A percentile compares a stretch with the other conserved stretches of the same genome.
These are phyloP conservation scores for Pisolithus albus DNA, from an alignment of 768 basidiomycete species.

Conservation along the genomic window DNA sequence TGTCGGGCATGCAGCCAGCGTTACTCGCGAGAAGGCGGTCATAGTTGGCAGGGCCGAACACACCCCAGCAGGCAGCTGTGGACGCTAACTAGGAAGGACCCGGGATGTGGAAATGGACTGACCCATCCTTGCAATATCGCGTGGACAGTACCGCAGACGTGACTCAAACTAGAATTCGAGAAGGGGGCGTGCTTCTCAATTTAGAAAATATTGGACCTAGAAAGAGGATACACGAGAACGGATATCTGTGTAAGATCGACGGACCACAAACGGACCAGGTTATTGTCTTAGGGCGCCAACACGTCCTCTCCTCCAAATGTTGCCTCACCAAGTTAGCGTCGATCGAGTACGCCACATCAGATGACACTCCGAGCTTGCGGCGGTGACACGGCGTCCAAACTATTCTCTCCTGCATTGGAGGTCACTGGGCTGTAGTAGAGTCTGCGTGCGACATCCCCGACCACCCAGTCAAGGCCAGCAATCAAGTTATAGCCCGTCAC, in stretches of 20 bases:
- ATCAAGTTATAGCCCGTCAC: conserved; percentile 82
- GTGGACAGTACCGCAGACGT: not conserved
- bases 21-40: not conserved
- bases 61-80: not conserved
- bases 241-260: not conserved
- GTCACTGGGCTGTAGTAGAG: conserved; percentile 68
- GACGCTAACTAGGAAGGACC: not conserved
- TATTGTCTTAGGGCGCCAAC: not conserved
- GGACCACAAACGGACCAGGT: not conserved
- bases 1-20: not conserved
- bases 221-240: not conserved
- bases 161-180: not conserved
- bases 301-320: not conserved
- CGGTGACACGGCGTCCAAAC: not conserved
- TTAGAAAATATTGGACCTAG: not conserved
- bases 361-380: not conserved
- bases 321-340: not conserved
- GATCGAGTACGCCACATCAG: not conserved
- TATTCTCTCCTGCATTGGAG: conserved; percentile 3
- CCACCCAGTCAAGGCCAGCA: conserved; percentile 87
- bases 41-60: not conserved
- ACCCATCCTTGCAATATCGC: not conserved
- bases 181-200: not conserved
- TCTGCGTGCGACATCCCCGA: conserved; percentile 78
- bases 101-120: not conserved